A percentile compares a stretch with the other conserved stretches of the same genome.
phyloP scores from a whole-genome alignment of 805 yeast species.

The Pichia heedii region DNA sequence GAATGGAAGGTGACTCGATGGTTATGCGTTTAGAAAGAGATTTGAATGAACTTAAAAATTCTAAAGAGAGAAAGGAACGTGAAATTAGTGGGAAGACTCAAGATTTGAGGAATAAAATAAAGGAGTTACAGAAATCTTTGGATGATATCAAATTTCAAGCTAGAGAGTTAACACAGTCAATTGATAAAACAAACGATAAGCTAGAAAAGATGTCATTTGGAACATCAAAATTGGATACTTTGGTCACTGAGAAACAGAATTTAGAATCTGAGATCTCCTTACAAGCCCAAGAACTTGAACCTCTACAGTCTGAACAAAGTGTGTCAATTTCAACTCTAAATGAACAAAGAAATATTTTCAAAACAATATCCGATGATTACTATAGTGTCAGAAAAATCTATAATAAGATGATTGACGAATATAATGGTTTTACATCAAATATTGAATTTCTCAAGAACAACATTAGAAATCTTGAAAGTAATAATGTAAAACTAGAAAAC shows the following conservation, averaged over 20 bases:
- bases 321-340: constrained; percentile 7
- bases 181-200: constrained; percentile 29
- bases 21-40: constrained; percentile 9
- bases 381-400: constrained; percentile 5
- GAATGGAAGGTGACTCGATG: constrained; percentile 19
- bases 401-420: background rate
- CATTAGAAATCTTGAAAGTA: background rate
- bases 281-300: constrained; percentile 15
- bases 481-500: background rate
- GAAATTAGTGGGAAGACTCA: constrained; percentile 5
- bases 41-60: constrained; percentile 8
- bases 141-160: constrained; percentile 1
- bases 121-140: constrained; percentile 4
- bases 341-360: constrained; percentile 10
- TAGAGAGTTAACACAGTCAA: constrained; percentile 15
- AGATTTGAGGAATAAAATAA: constrained; percentile 14
- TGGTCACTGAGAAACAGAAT: constrained; percentile 27
- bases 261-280: constrained; percentile 23
- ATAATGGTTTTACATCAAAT: constrained; percentile 7
- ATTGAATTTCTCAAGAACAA: constrained; percentile 10
- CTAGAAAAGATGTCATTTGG: constrained; percentile 38
- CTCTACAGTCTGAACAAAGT: constrained; percentile 14
- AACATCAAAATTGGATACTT: constrained; percentile 28
- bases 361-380: constrained; percentile 8
- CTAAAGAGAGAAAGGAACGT: background rate